Evolutionary conservation across 805 yeast species (phyloP).

Genomic region (Ogataea methylovora): DNA sequence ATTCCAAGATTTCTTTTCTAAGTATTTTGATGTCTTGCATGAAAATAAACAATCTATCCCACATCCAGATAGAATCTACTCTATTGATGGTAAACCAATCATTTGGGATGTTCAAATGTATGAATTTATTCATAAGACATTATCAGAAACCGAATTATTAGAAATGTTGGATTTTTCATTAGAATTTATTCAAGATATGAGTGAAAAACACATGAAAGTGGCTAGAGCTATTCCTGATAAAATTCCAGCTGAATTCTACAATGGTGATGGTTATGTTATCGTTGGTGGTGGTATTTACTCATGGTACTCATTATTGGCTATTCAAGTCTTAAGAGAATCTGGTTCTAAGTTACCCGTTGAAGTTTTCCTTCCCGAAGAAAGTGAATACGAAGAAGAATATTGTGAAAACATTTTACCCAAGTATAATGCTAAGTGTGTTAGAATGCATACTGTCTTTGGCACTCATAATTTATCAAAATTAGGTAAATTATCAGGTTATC

Average conservation of each 20-base stretch:
- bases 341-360: constrained; percentile 45
- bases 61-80: constrained; percentile 12
- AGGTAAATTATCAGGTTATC: constrained; percentile 27
- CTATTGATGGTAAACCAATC: too few relatives aligned
- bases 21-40: constrained; percentile 5
- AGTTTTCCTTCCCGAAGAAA: constrained; percentile 37
- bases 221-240: constrained; percentile 29
- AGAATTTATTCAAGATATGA: constrained; percentile 38
- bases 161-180: too few relatives aligned
- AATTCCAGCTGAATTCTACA: constrained; percentile 33
- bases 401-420: constrained; percentile 34
- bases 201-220: constrained; percentile 37
- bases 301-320: constrained; percentile 49
- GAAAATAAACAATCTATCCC: constrained; percentile 6
- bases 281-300: constrained; percentile 71
- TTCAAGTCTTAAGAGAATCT: constrained; percentile 36
- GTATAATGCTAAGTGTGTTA: constrained; percentile 53
- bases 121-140: too few relatives aligned
- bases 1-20: constrained; percentile 7
- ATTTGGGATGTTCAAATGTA: too few relatives aligned
- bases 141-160: too few relatives aligned
- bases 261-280: constrained; percentile 55
- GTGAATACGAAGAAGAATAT: constrained; percentile 35
- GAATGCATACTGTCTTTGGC: constrained; percentile 43
- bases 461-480: constrained; percentile 36